Evolutionary conservation across 2,329 filamentous ascomycete genomes (phyloP).

Genomic region (Trichoderma sp.): DNA sequence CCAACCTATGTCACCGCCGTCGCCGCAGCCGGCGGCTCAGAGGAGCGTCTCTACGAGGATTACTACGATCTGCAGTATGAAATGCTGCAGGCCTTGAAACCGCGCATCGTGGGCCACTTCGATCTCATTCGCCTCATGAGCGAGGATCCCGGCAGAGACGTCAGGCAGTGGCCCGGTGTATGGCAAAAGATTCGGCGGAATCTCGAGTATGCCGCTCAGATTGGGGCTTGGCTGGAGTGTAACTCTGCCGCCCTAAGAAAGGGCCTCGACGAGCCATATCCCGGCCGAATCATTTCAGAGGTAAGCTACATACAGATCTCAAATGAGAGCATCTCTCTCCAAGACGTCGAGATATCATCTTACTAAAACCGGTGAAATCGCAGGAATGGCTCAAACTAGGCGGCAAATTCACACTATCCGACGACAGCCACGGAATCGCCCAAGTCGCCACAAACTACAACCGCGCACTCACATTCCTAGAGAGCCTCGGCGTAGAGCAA

Average conservation of each 20-base stretch:
- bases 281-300: constrained; percentile 72
- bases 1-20: constrained; percentile 56
- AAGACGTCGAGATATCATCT: background rate
- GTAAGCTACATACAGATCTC: constrained; percentile 40
- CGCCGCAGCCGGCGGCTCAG: constrained; percentile 44
- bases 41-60: constrained; percentile 71
- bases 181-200: constrained; percentile 76
- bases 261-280: constrained; percentile 88
- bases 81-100: constrained; percentile 71
- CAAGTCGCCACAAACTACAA: constrained; percentile 86
- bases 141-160: constrained; percentile 60
- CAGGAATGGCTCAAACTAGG: constrained; percentile 69
- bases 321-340: background rate
- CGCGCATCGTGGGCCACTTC: constrained; percentile 86
- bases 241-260: constrained; percentile 87
- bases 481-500: constrained; percentile 59
- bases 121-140: constrained; percentile 84
- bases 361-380: background rate
- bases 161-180: constrained; percentile 57
- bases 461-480: constrained; percentile 67
- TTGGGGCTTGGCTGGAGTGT: constrained; percentile 82
- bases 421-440: constrained; percentile 86
- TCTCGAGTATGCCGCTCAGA: constrained; percentile 63
- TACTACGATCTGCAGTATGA: constrained; percentile 87
- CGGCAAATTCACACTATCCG: constrained; percentile 84